These are phyloP conservation scores for Sordariomycetes sp. DNA, from an alignment of 2,329 filamentous ascomycete species.

Conservation along the genomic window DNA sequence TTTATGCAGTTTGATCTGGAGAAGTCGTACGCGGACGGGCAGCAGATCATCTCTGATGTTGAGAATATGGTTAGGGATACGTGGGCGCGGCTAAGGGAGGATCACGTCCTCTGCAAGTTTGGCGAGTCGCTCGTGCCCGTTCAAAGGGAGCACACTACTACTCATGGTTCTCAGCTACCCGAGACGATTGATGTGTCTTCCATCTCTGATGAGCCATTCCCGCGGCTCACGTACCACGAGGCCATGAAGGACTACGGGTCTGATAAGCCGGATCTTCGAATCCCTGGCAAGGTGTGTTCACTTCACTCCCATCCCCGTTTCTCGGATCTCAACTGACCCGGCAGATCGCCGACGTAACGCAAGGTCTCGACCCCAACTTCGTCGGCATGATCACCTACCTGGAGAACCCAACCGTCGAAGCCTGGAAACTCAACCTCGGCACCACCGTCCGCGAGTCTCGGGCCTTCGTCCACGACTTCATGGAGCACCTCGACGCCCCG, in stretches of 20 bases:
- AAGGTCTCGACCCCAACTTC: conserved; percentile 19
- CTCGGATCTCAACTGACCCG: neutral
- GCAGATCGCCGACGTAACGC: conserved; percentile 2
- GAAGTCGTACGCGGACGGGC: conserved; percentile 69
- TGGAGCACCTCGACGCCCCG: conserved; percentile 46
- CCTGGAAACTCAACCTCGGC: conserved; percentile 31
- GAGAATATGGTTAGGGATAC: conserved; percentile 17
- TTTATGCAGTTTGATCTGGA: conserved; percentile 96
- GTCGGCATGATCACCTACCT: conserved; percentile 63
- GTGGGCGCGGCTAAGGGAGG: conserved; percentile 14
- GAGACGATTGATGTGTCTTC: neutral
- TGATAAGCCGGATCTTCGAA: conserved; percentile 85
- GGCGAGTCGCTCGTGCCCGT: conserved; percentile 15
- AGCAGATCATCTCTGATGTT: conserved; percentile 50
- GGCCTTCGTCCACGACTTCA: conserved; percentile 53
- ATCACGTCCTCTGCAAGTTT: conserved; percentile 19
- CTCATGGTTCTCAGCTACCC: neutral
- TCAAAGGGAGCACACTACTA: conserved; percentile 6
- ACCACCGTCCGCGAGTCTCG: conserved; percentile 27
- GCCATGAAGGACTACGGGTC: conserved; percentile 73
- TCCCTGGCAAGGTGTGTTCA: conserved; percentile 45
- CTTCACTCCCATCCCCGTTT: neutral
- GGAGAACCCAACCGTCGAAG: conserved; percentile 57
- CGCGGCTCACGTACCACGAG: conserved; percentile 54
- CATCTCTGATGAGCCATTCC: conserved; percentile 31